phyloP scores from a whole-genome alignment of 2,329 filamentous ascomycete genomes.

The Apiospora marii region DNA sequence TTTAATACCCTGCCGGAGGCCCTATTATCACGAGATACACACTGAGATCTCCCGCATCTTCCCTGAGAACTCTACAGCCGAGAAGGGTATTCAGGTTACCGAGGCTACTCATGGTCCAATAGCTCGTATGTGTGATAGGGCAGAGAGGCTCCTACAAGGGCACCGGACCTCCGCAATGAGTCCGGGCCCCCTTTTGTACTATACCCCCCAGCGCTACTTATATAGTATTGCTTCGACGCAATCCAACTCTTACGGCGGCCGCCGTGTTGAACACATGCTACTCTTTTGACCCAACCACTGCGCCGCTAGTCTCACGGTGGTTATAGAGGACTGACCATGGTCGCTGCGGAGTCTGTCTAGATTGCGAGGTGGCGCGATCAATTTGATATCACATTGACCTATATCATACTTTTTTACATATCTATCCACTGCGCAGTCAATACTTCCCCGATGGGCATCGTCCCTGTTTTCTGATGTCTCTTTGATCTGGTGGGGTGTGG shows the following conservation, averaged over 20 bases:
- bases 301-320: neutral
- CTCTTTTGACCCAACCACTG: neutral
- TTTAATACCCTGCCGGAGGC: constrained; percentile 6
- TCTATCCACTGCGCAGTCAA: no score
- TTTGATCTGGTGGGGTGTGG: neutral
- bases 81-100: neutral
- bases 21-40: neutral
- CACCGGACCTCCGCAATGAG: no score
- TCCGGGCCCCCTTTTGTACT: neutral
- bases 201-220: constrained; percentile 15
- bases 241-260: neutral
- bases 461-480: no score
- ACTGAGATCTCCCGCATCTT: neutral
- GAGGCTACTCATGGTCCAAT: neutral
- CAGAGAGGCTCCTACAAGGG: constrained; percentile 1
- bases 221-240: constrained; percentile 19
- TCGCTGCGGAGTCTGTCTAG: neutral
- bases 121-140: neutral
- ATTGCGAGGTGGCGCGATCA: neutral
- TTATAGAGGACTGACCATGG: neutral
- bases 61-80: neutral
- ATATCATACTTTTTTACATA: neutral
- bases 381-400: neutral
- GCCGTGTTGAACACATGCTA: neutral
- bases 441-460: no score